A percentile compares a stretch with the other conserved stretches of the same genome.
These are phyloP conservation scores for Moelleriella libera DNA, from an alignment of 2,329 filamentous ascomycete species.

Conservation along the genomic window DNA sequence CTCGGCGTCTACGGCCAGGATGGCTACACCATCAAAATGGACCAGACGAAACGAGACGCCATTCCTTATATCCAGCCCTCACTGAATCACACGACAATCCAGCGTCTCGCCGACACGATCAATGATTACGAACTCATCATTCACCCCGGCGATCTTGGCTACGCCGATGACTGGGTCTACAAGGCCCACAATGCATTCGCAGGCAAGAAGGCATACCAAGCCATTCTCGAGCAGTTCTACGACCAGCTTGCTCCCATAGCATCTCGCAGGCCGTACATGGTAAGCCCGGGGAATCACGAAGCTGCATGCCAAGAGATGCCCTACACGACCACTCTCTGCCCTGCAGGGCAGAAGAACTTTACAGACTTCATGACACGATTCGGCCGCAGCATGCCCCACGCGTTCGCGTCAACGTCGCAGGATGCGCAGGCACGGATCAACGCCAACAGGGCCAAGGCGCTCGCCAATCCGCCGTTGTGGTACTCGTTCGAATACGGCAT, in stretches of 20 bases:
- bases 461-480: constrained; percentile 11
- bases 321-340: constrained; percentile 22
- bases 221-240: constrained; percentile 43
- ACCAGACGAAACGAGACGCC: constrained; percentile 29
- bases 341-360: constrained; percentile 43
- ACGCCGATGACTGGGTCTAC: constrained; percentile 43
- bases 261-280: constrained; percentile 34
- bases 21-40: constrained; percentile 18
- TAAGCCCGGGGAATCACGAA: constrained; percentile 39
- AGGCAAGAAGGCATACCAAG: constrained; percentile 36
- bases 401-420: constrained; percentile 33
- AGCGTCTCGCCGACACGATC: constrained; percentile 32
- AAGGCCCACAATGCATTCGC: constrained; percentile 29
- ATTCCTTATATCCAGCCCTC: constrained; percentile 34
- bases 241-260: constrained; percentile 25
- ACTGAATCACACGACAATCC: constrained; percentile 45
- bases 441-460: constrained; percentile 28
- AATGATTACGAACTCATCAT: constrained; percentile 41
- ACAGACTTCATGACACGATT: constrained; percentile 45
- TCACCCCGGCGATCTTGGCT: constrained; percentile 41
- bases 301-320: constrained; percentile 33
- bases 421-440: constrained; percentile 23
- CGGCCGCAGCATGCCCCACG: constrained; percentile 33
- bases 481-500: constrained; percentile 14
- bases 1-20: constrained; percentile 30